Evolutionary conservation across 2,329 filamentous ascomycete species (phyloP), one percentile per base, ranked within the genome.

Genomic region (Celoporthe dispersa): DNA sequence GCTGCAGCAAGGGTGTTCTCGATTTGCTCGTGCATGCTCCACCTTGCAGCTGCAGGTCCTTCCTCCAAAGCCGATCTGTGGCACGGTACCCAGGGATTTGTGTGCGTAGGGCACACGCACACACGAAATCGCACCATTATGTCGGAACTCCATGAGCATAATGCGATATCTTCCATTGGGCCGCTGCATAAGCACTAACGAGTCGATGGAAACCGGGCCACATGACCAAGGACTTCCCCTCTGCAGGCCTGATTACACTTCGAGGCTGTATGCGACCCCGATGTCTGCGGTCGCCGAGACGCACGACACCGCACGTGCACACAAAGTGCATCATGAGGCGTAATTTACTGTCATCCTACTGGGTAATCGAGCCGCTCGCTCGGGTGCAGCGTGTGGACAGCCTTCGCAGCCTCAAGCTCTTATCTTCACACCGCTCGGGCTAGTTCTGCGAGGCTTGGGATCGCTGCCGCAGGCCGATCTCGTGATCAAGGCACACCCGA

Each of bases 1-100:
- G 64, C 64, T 66, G 64, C 64, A 60, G 22, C 53, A 60, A 66
- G 64, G 53, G 12, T 33, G 28, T 59, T 66, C 35, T 55, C 60
- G 63, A 37, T 65, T 8, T 37, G 44, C 53, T 66, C 37, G 53
- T 44, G 53, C 64, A 60, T 41, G 37, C 55, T 41, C 35, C 53
- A 28, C 53, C 28, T 28, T 60, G 64, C 53, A 66, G 64, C 35
- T 60, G 33, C 35, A 37, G 31, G 64, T 28, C 37, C 31, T 44
- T 9, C 16, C 48, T 41, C 11, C 12, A 22, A 55, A 51, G 62
- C 28, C 39, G 14, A 44, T 39, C 25, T 25, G 9, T 37, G 35
- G 35, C 37, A 63, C 7, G 59, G 22, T 25, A 35, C 25, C 4
- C 33, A 25, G 14, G 37, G 8, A 39, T 7, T 14, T 28, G n/a